Evolutionary conservation across 1,284 basidiomycete genomes (phyloP).

Genomic region (Crepidotus sp.): DNA sequence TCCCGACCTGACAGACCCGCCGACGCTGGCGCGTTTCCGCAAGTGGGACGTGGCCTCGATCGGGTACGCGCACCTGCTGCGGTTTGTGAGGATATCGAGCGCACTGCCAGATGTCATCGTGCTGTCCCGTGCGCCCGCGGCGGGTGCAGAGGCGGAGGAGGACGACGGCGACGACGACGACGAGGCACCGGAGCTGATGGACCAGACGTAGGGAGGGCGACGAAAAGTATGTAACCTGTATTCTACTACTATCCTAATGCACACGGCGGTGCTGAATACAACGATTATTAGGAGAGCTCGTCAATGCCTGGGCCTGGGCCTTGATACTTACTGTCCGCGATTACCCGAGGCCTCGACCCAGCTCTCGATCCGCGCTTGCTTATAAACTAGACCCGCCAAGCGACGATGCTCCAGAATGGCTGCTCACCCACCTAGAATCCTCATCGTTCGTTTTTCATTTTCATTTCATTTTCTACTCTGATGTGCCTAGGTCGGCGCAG

Average conservation of each 20-base stretch:
- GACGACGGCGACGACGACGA: constrained; percentile 5
- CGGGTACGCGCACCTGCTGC: constrained; percentile 67
- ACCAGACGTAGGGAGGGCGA: constrained; percentile 1
- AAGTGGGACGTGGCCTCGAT: constrained; percentile 71
- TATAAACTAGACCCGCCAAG: neutral
- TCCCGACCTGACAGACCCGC: constrained; percentile 70
- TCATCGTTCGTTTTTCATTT: constrained; percentile 9
- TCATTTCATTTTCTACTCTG: neutral
- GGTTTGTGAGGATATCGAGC: constrained; percentile 67
- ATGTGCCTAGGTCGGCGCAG: constrained; percentile 16
- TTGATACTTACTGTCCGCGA: neutral
- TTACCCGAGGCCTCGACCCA: neutral
- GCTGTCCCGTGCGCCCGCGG: constrained; percentile 34
- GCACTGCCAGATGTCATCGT: constrained; percentile 36
- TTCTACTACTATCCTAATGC: too few species aligned
- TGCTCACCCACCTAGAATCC: constrained; percentile 9
- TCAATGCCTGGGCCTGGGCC: neutral
- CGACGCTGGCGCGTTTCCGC: constrained; percentile 68
- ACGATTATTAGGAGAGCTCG: too few species aligned
- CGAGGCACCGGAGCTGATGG: constrained; percentile 13
- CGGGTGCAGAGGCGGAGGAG: neutral
- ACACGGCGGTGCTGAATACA: too few species aligned
- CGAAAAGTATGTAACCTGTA: too few species aligned
- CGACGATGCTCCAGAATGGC: neutral
- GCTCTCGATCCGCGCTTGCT: neutral